Evolutionary conservation across 169 alveolate species (phyloP).

Genomic region (Plasmodium knowlesi): DNA sequence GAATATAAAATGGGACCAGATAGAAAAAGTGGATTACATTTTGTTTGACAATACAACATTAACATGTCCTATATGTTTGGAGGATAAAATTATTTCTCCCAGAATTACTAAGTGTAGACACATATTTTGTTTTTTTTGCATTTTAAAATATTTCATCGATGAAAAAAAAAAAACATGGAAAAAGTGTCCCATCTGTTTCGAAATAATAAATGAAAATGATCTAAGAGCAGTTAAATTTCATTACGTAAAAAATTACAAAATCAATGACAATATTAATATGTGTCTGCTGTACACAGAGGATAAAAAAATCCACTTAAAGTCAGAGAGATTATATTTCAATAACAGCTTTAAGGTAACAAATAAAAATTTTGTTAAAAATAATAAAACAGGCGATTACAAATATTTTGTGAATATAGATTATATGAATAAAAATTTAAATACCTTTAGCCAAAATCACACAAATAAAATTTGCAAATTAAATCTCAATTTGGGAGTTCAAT

Average conservation of each 20-base stretch:
- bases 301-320: conserved; percentile 50
- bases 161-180: conserved; percentile 61
- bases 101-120: conserved; percentile 79
- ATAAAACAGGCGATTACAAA: conserved; percentile 30
- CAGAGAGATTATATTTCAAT: conserved; percentile 30
- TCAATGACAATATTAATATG: conserved; percentile 35
- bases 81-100: conserved; percentile 76
- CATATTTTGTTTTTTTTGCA: conserved; percentile 79
- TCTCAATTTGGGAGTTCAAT: conserved; percentile 50
- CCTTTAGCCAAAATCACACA: conserved; percentile 36
- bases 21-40: conserved; percentile 77
- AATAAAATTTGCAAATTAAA: conserved; percentile 40
- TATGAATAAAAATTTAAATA: conserved; percentile 46
- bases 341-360: conserved; percentile 57
- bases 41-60: conserved; percentile 76
- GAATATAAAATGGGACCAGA: conserved; percentile 74
- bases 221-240: conserved; percentile 50
- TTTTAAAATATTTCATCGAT: conserved; percentile 76
- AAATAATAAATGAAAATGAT: conserved; percentile 61
- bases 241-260: conserved; percentile 46
- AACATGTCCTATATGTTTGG: conserved; percentile 80
- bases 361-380: conserved; percentile 54
- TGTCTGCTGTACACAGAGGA: conserved; percentile 59
- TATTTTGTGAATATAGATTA: conserved; percentile 33
- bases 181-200: conserved; percentile 47